These are phyloP conservation scores for Canavalia ensiformis DNA, from an alignment of 306 rosid genomes.

Conservation along the genomic window DNA sequence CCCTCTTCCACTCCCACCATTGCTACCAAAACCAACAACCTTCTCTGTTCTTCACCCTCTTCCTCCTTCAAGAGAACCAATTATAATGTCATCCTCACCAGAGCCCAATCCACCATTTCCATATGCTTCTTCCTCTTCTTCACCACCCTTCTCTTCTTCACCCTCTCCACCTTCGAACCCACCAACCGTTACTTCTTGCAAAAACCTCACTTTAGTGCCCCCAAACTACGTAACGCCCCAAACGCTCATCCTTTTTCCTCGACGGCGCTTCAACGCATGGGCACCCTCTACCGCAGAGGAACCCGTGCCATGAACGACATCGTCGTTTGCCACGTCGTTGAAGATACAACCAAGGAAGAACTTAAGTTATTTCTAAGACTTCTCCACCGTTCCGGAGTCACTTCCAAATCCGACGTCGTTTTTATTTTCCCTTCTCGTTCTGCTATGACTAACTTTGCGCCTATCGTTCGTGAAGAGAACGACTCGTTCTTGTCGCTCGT, in stretches of 20 bases:
- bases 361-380: conserved; percentile 61
- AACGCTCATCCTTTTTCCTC: background rate
- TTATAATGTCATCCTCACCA: conserved; percentile 49
- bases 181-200: background rate
- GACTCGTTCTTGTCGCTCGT: conserved; percentile 59
- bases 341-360: conserved; percentile 55
- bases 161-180: conserved; percentile 80
- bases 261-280: conserved; percentile 74
- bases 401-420: conserved; percentile 63
- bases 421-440: conserved; percentile 57
- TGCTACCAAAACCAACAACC: conserved; percentile 49
- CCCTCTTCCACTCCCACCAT: no score
- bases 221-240: no score
- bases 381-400: conserved; percentile 70
- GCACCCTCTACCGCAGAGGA: conserved; percentile 68
- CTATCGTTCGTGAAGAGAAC: conserved; percentile 59
- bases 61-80: conserved; percentile 38
- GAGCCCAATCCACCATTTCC: conserved; percentile 73
- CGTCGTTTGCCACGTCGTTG: conserved; percentile 61
- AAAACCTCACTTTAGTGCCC: background rate
- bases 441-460: conserved; percentile 35
- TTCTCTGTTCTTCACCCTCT: conserved; percentile 13
- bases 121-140: conserved; percentile 71
- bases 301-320: conserved; percentile 71
- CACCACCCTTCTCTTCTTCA: conserved; percentile 72